Percentiles rank a stretch among this genome's conserved stretches.
Conservation (phyloP, 495 filamentous ascomycete genomes). For the Penicillium herquei region DNA sequence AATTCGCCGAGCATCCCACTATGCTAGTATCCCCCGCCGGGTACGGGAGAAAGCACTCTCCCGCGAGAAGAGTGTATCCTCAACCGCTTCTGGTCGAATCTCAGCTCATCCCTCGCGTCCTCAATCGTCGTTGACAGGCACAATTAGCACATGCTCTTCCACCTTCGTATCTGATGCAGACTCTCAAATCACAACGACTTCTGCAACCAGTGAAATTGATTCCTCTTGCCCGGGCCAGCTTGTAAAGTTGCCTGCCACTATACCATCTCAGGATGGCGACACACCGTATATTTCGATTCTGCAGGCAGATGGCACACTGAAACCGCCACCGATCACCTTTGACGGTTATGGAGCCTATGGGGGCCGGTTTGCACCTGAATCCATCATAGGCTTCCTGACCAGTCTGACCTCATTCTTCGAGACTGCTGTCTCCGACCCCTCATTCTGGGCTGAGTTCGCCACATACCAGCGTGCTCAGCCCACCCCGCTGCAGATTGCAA, state of each 20-base stretch:
- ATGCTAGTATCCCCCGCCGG: background rate
- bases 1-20: background rate
- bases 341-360: constrained; percentile 32
- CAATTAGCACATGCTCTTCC: constrained; percentile 12
- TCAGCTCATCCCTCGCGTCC: background rate
- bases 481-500: constrained; percentile 27
- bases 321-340: constrained; percentile 22
- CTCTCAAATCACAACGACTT: constrained; percentile 12
- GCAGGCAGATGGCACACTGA: constrained; percentile 24
- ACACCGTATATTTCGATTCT: constrained; percentile 25
- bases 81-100: background rate
- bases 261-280: constrained; percentile 6
- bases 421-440: constrained; percentile 25
- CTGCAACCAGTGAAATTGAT: constrained; percentile 13
- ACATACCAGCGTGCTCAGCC: constrained; percentile 19
- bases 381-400: constrained; percentile 30
- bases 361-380: constrained; percentile 34
- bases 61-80: background rate
- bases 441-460: constrained; percentile 31
- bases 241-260: constrained; percentile 7
- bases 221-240: constrained; percentile 10
- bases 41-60: background rate
- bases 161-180: constrained; percentile 15
- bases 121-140: background rate
- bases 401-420: constrained; percentile 33